These are phyloP conservation scores for Deinandra increscens DNA, from an alignment of 129 eudicot genomes.

Conservation along the genomic window DNA sequence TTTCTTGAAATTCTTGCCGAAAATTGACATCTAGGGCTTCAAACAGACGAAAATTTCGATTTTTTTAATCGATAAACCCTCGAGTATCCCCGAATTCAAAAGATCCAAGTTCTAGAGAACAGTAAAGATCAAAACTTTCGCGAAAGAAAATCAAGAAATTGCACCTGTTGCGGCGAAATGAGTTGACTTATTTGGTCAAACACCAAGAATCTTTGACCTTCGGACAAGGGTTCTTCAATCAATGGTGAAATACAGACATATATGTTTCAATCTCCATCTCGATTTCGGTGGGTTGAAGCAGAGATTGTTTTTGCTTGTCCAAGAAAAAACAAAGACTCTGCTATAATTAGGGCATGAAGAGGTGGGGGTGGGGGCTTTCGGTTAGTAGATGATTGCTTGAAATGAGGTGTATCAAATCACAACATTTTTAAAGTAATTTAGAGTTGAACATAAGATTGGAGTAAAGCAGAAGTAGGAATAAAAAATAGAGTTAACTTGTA, in stretches of 20 bases:
- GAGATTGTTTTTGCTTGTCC: slow-evolving; percentile 22
- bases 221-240: slow-evolving; percentile 12
- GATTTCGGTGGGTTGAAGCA: slow-evolving; percentile 18
- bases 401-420: slow-evolving; percentile 30
- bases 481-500: slow-evolving; percentile 22
- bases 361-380: neutral
- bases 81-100: slow-evolving; percentile 3
- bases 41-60: slow-evolving; percentile 2
- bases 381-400: slow-evolving; percentile 19
- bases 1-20: slow-evolving; percentile 40
- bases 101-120: slow-evolving; percentile 13
- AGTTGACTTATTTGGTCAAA: slow-evolving; percentile 23
- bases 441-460: slow-evolving; percentile 32
- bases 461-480: slow-evolving; percentile 26
- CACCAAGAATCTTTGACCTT: slow-evolving; percentile 26
- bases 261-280: slow-evolving; percentile 5
- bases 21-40: slow-evolving; percentile 40
- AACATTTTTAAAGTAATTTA: slow-evolving; percentile 12
- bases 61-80: slow-evolving; percentile 21
- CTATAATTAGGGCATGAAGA: slow-evolving; percentile 31
- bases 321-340: neutral
- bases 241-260: slow-evolving; percentile 10
- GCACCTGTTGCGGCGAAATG: slow-evolving; percentile 25
- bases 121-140: slow-evolving; percentile 10
- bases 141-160: neutral